Conservation (phyloP, 805 yeast genomes). For the Debaryomyces hansenii region DNA sequence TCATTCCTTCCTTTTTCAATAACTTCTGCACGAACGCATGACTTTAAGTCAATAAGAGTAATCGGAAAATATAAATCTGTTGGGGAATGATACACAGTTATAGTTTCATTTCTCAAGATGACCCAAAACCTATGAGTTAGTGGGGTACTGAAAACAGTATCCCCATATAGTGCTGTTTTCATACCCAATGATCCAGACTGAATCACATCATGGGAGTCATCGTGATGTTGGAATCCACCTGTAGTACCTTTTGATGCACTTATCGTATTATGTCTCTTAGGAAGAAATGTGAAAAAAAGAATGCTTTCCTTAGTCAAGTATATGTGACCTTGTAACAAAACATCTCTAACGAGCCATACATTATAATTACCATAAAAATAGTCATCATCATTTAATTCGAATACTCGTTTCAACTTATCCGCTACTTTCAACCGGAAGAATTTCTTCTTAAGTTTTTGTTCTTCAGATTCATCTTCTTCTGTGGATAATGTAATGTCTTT, state of each 20-base stretch:
- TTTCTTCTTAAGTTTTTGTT: constrained; percentile 6
- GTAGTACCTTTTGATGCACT: background rate
- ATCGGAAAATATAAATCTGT: constrained; percentile 85
- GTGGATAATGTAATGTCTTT: constrained; percentile 7
- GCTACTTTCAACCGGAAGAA: constrained; percentile 30
- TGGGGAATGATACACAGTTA: constrained; percentile 67
- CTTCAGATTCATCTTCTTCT: constrained; percentile 6
- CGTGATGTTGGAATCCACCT: constrained; percentile 11
- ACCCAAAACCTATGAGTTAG: constrained; percentile 72
- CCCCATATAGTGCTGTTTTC: constrained; percentile 40
- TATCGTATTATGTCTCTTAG: constrained; percentile 25
- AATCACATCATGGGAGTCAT: constrained; percentile 25
- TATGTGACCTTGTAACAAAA: constrained; percentile 81
- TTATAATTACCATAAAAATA: constrained; percentile 60
- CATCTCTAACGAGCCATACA: constrained; percentile 82
- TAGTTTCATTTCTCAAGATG: constrained; percentile 63
- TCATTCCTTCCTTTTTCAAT: constrained; percentile 16
- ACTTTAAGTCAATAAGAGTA: constrained; percentile 68
- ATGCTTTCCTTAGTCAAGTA: constrained; percentile 66
- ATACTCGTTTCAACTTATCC: constrained; percentile 32
- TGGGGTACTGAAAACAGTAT: constrained; percentile 31
- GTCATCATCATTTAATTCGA: constrained; percentile 54
- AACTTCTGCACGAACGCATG: constrained; percentile 61
- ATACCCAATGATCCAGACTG: constrained; percentile 40
- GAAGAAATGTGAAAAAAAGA: constrained; percentile 77